Base-by-base conservation (phyloP, 2,329 filamentous ascomycete genomes). In the Nannizziopsis arthrosporioides region DNA sequence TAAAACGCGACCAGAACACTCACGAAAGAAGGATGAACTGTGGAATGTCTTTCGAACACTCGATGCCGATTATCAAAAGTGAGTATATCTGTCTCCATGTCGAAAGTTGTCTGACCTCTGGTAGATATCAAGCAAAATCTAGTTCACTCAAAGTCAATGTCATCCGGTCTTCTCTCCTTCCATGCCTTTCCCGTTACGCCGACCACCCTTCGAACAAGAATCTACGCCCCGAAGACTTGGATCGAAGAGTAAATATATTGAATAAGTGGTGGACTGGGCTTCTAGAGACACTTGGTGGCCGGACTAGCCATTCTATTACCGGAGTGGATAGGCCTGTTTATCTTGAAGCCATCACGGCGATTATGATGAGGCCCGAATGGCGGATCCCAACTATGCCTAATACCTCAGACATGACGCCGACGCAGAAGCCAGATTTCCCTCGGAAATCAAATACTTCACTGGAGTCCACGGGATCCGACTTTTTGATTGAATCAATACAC, bases 351-450 rank as follows among this genome's bases (percentile, higher is more conserved):
- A 75, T 85, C 17, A 80, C 82, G 42, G 78, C 83, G 46, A 80
- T 95, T 60, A 94, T 94, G 88, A 83, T 84, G 65, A 78, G 89
- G 41, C 80, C 83, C 0, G 89, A 95, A 67, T 95, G 89, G 89
- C 80, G 85, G 53, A 73, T 83, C 46, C 76, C 81, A 19, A 84
- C 83, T 0, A 80, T 80, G 3, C 77, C 75, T 15, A 34, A 34
- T 14, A 42, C 47, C 3, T 44, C 50, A 31, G 41, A 32, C 27
- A 35, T 75, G 81, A 37, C 77, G 79, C 41, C 71, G 68, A 30
- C 69, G 70, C 69, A 52, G 27, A 47, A 47, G 22, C 15, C 54
- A 44, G 54, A 63, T 55, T 63, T 70, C 11, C 68, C 69, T 14
- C 65, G 67, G 11, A 69, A 71, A 15, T 70, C 70, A 30, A 71